Evolutionary conservation across 306 rosid species (phyloP).

Genomic region (Hippophae gyantsensis): DNA sequence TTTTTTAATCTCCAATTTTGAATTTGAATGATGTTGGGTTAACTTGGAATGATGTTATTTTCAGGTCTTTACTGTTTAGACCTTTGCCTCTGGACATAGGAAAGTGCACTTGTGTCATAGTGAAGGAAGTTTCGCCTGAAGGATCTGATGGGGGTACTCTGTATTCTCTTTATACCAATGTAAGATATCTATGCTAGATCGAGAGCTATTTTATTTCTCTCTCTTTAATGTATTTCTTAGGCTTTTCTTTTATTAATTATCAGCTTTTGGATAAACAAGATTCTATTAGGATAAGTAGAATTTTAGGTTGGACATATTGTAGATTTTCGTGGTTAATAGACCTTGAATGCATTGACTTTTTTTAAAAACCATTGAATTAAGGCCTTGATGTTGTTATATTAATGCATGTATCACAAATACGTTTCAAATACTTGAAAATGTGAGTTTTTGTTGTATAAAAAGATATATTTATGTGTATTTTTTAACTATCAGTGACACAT

Average conservation of each 20-base stretch:
- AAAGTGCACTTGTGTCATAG: conserved; percentile 69
- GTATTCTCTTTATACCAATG: conserved; percentile 76
- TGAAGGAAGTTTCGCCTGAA: conserved; percentile 52
- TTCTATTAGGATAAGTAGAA: too few relatives aligned
- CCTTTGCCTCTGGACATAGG: conserved; percentile 85
- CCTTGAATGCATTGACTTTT: too few relatives aligned
- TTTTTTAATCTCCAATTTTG: not conserved
- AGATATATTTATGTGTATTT: too few relatives aligned
- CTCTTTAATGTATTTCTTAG: not conserved
- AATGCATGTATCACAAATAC: too few relatives aligned
- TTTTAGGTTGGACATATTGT: too few relatives aligned
- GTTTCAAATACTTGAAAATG: too few relatives aligned
- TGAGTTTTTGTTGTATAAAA: too few relatives aligned
- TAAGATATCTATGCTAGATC: conserved; percentile 18
- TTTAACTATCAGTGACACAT: too few relatives aligned
- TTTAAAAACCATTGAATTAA: too few relatives aligned
- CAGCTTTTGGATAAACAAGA: too few relatives aligned
- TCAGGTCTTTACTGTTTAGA: conserved; percentile 68
- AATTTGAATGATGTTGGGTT: not conserved
- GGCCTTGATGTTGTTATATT: too few relatives aligned
- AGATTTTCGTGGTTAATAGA: too few relatives aligned
- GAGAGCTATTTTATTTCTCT: not conserved
- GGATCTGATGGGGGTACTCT: conserved; percentile 45
- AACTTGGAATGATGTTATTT: not conserved
- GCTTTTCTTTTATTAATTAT: not conserved